Evolutionary conservation across 1,284 basidiomycete species (phyloP).

Genomic region (Lignosus rhinocerotis): DNA sequence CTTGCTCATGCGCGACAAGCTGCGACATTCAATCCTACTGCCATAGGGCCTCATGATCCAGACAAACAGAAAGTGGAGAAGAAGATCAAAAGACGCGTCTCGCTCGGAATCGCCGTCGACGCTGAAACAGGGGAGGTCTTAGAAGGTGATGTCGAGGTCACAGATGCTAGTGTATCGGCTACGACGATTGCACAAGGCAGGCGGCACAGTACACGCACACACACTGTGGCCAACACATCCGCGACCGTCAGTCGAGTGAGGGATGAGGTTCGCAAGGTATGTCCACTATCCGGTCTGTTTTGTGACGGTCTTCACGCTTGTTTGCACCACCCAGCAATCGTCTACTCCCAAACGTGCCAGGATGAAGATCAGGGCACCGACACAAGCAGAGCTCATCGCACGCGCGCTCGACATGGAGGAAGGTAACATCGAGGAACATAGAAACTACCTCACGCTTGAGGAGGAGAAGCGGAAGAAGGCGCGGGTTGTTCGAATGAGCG

Average conservation of each 20-base stretch:
- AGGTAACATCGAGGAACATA: conserved; percentile 77
- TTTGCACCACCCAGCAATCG: neutral
- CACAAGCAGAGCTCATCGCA: conserved; percentile 80
- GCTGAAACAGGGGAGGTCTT: conserved; percentile 56
- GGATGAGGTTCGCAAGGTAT: conserved; percentile 62
- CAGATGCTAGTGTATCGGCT: neutral
- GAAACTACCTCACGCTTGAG: conserved; percentile 75
- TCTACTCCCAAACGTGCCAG: conserved; percentile 59
- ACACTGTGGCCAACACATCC: conserved; percentile 67
- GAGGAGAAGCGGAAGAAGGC: conserved; percentile 79
- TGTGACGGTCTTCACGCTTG: neutral
- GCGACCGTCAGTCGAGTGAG: conserved; percentile 61
- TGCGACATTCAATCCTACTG: conserved; percentile 61
- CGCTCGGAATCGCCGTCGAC: conserved; percentile 52
- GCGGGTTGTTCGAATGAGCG: conserved; percentile 55
- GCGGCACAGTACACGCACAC: conserved; percentile 62
- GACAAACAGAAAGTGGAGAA: conserved; percentile 33
- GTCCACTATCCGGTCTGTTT: neutral
- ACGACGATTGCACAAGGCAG: conserved; percentile 38
- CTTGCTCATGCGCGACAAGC: conserved; percentile 63
- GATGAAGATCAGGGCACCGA: conserved; percentile 49
- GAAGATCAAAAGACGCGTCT: conserved; percentile 53
- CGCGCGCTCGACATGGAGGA: conserved; percentile 85
- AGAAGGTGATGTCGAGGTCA: conserved; percentile 1
- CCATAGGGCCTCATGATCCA: conserved; percentile 19